These are phyloP conservation scores for Solanum hybrid DNA, from an alignment of 305 asterid genomes.

Conservation along the genomic window DNA sequence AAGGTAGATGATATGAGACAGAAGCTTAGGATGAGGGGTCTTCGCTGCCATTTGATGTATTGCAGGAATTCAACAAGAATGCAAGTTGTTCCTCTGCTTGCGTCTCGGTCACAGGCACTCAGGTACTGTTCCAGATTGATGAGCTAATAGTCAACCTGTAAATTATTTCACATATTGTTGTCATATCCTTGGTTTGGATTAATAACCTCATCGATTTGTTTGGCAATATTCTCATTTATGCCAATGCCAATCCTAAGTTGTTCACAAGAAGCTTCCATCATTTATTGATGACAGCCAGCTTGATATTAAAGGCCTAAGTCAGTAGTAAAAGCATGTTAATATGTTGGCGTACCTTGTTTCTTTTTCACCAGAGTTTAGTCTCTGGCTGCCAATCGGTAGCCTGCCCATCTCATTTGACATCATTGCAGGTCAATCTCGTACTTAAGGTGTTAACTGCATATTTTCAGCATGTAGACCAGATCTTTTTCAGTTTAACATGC, in stretches of 20 bases:
- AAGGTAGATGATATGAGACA: slow-evolving; percentile 82
- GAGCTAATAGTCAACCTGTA: background rate
- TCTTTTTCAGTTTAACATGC: background rate
- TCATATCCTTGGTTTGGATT: background rate
- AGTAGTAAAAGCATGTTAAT: background rate
- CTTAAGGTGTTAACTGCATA: background rate
- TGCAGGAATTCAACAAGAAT: slow-evolving; percentile 75
- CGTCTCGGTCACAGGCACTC: slow-evolving; percentile 88
- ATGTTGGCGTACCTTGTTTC: background rate
- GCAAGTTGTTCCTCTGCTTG: slow-evolving; percentile 79
- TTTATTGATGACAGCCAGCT: background rate
- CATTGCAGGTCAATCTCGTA: background rate
- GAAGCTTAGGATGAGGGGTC: slow-evolving; percentile 84
- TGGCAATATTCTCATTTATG: background rate
- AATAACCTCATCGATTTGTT: background rate
- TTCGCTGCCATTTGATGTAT: slow-evolving; percentile 81
- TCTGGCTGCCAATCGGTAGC: background rate
- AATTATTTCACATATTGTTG: background rate
- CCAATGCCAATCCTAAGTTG: background rate
- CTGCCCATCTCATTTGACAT: background rate
- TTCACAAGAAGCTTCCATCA: background rate
- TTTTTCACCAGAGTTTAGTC: background rate
- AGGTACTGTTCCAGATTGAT: slow-evolving; percentile 29
- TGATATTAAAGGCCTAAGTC: background rate
- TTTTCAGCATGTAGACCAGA: background rate